Percentiles rank a stretch among this genome's conserved stretches.
Conservation (phyloP, 768 basidiomycete genomes). For the Floccularia luteovirens region DNA sequence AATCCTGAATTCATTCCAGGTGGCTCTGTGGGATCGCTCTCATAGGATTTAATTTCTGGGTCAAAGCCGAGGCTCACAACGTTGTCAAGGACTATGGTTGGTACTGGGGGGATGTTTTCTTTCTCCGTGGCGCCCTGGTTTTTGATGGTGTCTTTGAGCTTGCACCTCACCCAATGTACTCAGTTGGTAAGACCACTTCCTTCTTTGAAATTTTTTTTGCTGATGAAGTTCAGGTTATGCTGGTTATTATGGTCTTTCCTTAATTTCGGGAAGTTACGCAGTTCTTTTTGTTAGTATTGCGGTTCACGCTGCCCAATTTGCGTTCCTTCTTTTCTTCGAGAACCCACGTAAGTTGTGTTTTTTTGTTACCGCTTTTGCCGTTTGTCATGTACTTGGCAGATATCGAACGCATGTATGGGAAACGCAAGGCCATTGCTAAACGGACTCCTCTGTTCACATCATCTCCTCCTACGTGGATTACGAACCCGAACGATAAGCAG, state of each 20-base stretch:
- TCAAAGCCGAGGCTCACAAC: slow-evolving; percentile 95
- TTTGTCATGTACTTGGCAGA: slow-evolving; percentile 36
- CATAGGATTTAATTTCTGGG: slow-evolving; percentile 95
- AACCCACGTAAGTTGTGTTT: slow-evolving; percentile 74
- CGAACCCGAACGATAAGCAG: slow-evolving; percentile 8
- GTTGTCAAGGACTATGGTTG: slow-evolving; percentile 98
- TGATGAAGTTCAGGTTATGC: slow-evolving; percentile 60
- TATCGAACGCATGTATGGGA: slow-evolving; percentile 90
- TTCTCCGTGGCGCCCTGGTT: slow-evolving; percentile 86
- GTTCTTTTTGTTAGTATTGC: slow-evolving; percentile 92
- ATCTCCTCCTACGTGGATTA: slow-evolving; percentile 7
- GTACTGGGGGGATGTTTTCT: slow-evolving; percentile 95
- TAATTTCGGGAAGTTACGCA: slow-evolving; percentile 82
- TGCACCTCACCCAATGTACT: slow-evolving; percentile 94
- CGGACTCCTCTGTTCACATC: slow-evolving; percentile 52
- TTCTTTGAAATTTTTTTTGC: slow-evolving; percentile 3
- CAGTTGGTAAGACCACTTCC: slow-evolving; percentile 43
- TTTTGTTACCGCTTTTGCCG: neutral
- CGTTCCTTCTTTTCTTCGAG: slow-evolving; percentile 92
- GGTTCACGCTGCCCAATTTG: slow-evolving; percentile 94
- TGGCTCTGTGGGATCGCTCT: slow-evolving; percentile 84
- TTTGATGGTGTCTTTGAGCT: slow-evolving; percentile 98
- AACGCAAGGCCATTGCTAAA: slow-evolving; percentile 83
- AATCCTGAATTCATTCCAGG: slow-evolving; percentile 34
- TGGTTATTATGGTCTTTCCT: slow-evolving; percentile 94